Evolutionary conservation across 1,284 basidiomycete species (phyloP), one percentile per base, ranked within the genome.

Genomic region (Ustilago esculenta): DNA sequence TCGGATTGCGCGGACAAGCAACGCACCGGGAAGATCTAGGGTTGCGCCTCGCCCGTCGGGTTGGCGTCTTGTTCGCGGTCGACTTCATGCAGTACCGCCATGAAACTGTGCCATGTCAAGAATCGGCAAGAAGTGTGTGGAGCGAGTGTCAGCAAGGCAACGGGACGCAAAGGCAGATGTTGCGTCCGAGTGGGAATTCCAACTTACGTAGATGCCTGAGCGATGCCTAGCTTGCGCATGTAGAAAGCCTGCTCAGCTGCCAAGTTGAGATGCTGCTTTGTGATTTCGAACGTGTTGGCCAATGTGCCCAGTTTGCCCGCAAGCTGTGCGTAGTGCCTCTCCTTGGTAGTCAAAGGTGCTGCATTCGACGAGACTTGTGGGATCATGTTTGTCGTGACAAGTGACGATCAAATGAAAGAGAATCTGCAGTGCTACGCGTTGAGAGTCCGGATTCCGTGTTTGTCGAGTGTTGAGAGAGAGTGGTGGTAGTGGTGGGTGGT

Each of bases 161-260:
- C n/a, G n/a, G n/a, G n/a, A n/a, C n/a, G n/a, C n/a, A n/a, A n/a
- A n/a, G n/a, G n/a, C n/a, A n/a, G n/a, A n/a, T n/a, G n/a, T n/a
- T n/a, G n/a, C n/a, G n/a, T n/a, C n/a, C n/a, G n/a, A 29, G 27
- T 29, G 12, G 7, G 27, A 29, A 7, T 12, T 14, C 30, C 23
- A 9, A 68, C 69, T 48, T 21, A 72, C 69, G 53, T 59, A 5
- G 69, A 66, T 15, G 69, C 69, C 39, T 72, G 69, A 0, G 63
- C 60, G 21, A 68, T 59, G n/a, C 69, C 69, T 7, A 72, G 53
- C 32, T 72, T 68, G 41, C 69, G 57, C 51, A 72, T 64, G 40
- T 67, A 72, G 52, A 67, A 63, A 1, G 69, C 69, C 30, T 72
- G 69, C 32, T 72, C 69, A 8, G 69, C 64, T 32, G 60, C 59